Conservation (phyloP, 2,329 filamentous ascomycete species). For the Verticillium dahliae region DNA sequence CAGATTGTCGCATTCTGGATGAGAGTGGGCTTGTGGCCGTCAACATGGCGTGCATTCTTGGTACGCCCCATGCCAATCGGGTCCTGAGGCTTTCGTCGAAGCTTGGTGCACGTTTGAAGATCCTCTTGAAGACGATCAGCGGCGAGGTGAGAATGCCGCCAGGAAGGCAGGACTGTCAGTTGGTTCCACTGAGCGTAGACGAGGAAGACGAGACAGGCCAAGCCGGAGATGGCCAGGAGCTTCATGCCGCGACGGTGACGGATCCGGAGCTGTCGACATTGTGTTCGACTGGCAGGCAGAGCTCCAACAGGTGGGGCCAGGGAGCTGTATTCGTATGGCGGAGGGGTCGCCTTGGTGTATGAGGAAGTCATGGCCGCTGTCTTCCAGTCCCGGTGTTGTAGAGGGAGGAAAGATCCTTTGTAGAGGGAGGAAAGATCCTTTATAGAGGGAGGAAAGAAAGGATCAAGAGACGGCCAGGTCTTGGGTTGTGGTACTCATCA, state of each 20-base stretch:
- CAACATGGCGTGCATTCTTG: slow-evolving; percentile 53
- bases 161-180: slow-evolving; percentile 13
- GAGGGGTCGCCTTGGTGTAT: not conserved
- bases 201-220: slow-evolving; percentile 44
- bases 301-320: not conserved
- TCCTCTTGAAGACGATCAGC: slow-evolving; percentile 45
- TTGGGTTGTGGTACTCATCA: not conserved
- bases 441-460: not conserved
- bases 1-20: slow-evolving; percentile 63
- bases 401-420: not conserved
- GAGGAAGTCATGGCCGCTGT: not conserved
- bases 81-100: slow-evolving; percentile 48
- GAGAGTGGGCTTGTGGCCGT: slow-evolving; percentile 52
- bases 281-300: not conserved
- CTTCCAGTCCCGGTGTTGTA: not conserved
- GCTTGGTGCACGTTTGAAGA: slow-evolving; percentile 46
- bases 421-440: no score
- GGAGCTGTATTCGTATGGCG: not conserved
- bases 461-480: not conserved
- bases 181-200: slow-evolving; percentile 43
- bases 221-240: slow-evolving; percentile 31
- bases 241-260: slow-evolving; percentile 9
- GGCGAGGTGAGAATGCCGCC: slow-evolving; percentile 32
- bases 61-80: slow-evolving; percentile 49
- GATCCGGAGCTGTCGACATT: slow-evolving; percentile 1